Base-by-base conservation (phyloP, 139 green algal genomes). In the Coccomyxa sp. region DNA sequence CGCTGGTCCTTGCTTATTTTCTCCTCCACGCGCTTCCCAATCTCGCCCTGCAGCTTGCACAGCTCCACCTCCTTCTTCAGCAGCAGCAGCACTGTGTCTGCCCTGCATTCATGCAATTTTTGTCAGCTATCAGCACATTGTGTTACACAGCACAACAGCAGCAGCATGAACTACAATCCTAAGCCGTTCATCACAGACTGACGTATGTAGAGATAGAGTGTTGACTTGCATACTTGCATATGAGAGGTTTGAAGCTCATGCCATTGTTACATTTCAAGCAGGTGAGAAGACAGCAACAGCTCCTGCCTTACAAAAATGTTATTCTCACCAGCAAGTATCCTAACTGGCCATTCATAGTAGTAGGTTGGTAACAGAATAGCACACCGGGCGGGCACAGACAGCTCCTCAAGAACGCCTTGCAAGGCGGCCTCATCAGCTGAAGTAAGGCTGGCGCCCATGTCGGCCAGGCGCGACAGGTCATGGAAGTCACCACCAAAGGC, bases 11-110 rank as follows among this genome's bases (percentile, higher is more conserved):
- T 96, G 76, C 86, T 94, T 82, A 99, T 97, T 89, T 99, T 99
- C 85, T 97, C 93, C 90, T 99, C 97, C 28, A 99, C 96, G 76
- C 96, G 89, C 80, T 95, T 90, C 25, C 94, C 90, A 57, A 98
- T 98, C 87, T 97, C 92, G 27, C 86, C 87, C 79, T 91, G 88
- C 86, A 99, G 88, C 86, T 96, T 96, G 85, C 92, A 94, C 84
- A 99, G 91, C 91, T 99, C 96, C 67, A 98, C 92, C 88, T 99
- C 96, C 90, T 99, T 99, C 90, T 98, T 98, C 75, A 98, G 83
- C 81, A 98, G 85, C 84, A 92, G 79, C 82, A 99, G 89, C 58
- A 95, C 93, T 79, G 88, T 82, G 57, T 87, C 66, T 10, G 94
- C 86, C 28, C 87, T 90, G 84, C 76, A 82, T 1, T 12, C 51